Evolutionary conservation across 1,139 yeast genomes (phyloP).

Genomic region (Pichiaceae sp.): DNA sequence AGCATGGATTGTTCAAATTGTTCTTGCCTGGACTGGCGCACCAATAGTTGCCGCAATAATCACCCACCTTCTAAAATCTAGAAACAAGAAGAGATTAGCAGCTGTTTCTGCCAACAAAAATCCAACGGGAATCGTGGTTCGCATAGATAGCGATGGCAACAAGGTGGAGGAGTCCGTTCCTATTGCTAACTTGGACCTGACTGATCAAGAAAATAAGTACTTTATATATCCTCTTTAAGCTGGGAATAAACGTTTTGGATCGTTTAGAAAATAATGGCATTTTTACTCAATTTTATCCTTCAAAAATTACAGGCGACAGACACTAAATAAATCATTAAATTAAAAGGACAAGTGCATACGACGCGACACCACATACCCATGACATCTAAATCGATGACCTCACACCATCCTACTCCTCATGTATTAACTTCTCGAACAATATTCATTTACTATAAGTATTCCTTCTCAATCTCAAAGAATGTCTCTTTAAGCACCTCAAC

Average conservation of each 20-base stretch:
- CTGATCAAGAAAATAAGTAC: constrained; percentile 1
- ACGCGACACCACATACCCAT: no score
- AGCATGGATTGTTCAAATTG: constrained; percentile 28
- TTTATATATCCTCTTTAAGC: constrained; percentile 3
- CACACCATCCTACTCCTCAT: no score
- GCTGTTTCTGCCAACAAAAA: no score
- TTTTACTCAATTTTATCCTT: no score
- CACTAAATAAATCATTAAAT: no score
- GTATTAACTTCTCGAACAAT: no score
- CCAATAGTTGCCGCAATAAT: constrained; percentile 25
- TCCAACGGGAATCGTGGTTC: constrained; percentile 17
- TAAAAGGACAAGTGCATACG: background rate
- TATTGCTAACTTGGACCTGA: constrained; percentile 25
- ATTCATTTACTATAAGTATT: constrained; percentile 1
- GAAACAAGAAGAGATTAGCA: constrained; percentile 27
- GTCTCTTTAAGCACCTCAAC: constrained; percentile 12
- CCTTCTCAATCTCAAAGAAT: constrained; percentile 11
- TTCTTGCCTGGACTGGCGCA: constrained; percentile 22
- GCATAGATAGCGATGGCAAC: constrained; percentile 20
- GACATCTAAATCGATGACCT: no score
- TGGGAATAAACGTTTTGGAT: no score
- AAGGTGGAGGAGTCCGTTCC: constrained; percentile 20
- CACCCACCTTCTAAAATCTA: constrained; percentile 22
- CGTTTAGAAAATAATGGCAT: no score
- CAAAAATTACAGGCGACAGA: no score